These are phyloP conservation scores for Stipa capillata DNA, from an alignment of 176 grass and related monocot species.

Conservation along the genomic window DNA sequence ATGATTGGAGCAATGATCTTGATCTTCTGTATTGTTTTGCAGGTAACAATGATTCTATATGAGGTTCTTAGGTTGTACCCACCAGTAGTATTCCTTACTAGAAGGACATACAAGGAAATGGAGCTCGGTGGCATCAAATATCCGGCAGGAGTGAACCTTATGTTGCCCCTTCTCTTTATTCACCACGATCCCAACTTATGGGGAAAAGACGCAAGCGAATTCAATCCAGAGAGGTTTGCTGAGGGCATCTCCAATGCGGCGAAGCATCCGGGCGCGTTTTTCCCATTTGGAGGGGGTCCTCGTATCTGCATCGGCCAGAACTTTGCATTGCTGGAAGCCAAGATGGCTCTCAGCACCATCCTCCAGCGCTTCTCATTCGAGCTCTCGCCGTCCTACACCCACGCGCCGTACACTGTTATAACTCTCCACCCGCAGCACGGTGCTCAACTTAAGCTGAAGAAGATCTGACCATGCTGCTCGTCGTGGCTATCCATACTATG, in stretches of 20 bases:
- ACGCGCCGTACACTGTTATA: conserved; percentile 39
- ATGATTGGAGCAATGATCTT: neutral
- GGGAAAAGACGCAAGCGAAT: conserved; percentile 45
- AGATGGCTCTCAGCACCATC: conserved; percentile 51
- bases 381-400: conserved; percentile 47
- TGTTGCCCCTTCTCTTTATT: conserved; percentile 27
- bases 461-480: too few species aligned
- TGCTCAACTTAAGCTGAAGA: conserved; percentile 44
- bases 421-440: conserved; percentile 59
- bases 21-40: neutral
- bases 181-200: conserved; percentile 58
- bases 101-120: conserved; percentile 47
- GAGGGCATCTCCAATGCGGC: conserved; percentile 56
- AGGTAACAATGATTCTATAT: conserved; percentile 70
- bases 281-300: conserved; percentile 60
- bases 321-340: conserved; percentile 54
- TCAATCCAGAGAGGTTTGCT: conserved; percentile 65
- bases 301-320: conserved; percentile 66
- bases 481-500: too few species aligned
- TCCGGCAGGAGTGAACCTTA: conserved; percentile 45
- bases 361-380: conserved; percentile 63
- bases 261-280: conserved; percentile 38
- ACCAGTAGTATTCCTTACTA: conserved; percentile 2
- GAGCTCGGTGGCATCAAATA: conserved; percentile 37
- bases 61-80: conserved; percentile 69